Percentiles rank a stretch among this genome's conserved stretches.
These are phyloP conservation scores for Protostelium mycophagum DNA, from an alignment of 78 protist species.

Conservation along the genomic window DNA sequence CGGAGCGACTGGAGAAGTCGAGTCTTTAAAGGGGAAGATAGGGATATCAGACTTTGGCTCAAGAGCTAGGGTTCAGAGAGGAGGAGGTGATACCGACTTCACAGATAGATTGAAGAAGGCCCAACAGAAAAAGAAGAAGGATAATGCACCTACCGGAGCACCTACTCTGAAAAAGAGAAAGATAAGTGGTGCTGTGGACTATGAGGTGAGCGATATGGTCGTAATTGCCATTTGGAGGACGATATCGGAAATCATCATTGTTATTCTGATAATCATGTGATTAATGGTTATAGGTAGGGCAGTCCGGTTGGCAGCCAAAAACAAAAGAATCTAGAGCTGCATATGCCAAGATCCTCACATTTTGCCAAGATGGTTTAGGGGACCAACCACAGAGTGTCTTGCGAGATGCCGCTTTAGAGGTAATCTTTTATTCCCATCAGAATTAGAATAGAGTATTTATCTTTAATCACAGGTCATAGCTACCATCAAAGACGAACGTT, in stretches of 20 bases:
- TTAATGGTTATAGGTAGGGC: background rate
- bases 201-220: too few species aligned
- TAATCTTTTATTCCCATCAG: too few species aligned
- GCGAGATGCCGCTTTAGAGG: background rate
- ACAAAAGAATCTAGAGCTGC: background rate
- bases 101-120: background rate
- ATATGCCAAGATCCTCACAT: background rate
- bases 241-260: background rate
- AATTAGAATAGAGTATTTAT: background rate
- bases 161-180: background rate
- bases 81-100: background rate
- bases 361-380: background rate
- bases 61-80: background rate
- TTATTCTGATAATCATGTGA: too few species aligned
- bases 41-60: background rate
- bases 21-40: background rate
- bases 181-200: background rate
- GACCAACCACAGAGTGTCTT: background rate
- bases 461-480: slow-evolving; percentile 59
- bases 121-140: background rate
- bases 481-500: slow-evolving; percentile 65
- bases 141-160: background rate
- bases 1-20: background rate
- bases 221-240: too few species aligned
- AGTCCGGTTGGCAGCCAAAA: background rate